These are phyloP conservation scores for Colletotrichum liriopes DNA, from an alignment of 2,329 filamentous ascomycete genomes.

Conservation along the genomic window DNA sequence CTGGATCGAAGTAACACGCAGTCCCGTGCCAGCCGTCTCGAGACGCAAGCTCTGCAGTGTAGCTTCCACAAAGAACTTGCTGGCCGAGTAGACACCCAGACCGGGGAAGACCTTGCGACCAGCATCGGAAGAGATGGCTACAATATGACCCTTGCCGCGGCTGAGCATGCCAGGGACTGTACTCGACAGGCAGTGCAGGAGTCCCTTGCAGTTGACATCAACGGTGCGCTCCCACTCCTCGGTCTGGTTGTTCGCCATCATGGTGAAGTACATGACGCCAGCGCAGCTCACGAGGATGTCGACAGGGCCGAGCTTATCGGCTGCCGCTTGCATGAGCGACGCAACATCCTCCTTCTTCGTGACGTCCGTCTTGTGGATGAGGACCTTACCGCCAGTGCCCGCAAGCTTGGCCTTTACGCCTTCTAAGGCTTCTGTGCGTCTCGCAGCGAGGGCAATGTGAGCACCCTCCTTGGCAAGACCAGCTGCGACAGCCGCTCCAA, in stretches of 20 bases:
- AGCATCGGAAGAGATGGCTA: conserved; percentile 87
- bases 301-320: conserved; percentile 76
- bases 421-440: conserved; percentile 79
- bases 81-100: conserved; percentile 85
- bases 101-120: conserved; percentile 88
- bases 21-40: conserved; percentile 81
- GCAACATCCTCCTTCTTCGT: conserved; percentile 78
- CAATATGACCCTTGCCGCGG: conserved; percentile 79
- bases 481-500: conserved; percentile 81
- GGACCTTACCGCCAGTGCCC: conserved; percentile 71
- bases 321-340: conserved; percentile 72
- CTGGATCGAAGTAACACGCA: conserved; percentile 82
- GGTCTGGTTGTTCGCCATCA: conserved; percentile 83
- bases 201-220: conserved; percentile 89
- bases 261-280: conserved; percentile 90
- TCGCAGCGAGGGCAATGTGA: conserved; percentile 80
- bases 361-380: conserved; percentile 81
- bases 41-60: conserved; percentile 82
- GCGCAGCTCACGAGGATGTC: conserved; percentile 87
- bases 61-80: conserved; percentile 89
- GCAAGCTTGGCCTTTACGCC: conserved; percentile 74
- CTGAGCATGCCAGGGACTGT: conserved; percentile 80
- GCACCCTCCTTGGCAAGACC: conserved; percentile 81
- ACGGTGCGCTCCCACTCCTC: conserved; percentile 88
- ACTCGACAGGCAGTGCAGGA: conserved; percentile 80